Base-by-base conservation (phyloP, 2,329 filamentous ascomycete species). In the Colletotrichum simmondsii region DNA sequence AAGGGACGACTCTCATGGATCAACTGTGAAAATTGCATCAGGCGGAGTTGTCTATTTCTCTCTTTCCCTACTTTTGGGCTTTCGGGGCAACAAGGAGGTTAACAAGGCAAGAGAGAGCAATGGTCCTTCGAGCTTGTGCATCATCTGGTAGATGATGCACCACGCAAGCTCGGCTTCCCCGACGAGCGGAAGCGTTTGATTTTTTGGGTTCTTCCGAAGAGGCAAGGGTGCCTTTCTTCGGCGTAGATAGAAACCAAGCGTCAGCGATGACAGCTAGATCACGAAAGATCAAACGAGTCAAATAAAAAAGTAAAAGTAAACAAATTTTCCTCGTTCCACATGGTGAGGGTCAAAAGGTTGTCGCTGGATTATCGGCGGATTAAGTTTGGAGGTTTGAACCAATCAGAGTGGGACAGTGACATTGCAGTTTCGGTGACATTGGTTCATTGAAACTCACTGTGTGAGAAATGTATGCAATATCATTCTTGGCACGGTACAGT, bases 161-260 rank as follows among this genome's bases (percentile, higher is more conserved):
- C 28, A 19, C 69, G 62, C 14, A 12, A 28, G 59, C 42, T 26
- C 46, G 22, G 11, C n/a, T 24, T 46, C 24, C 22, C 26, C 54
- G 12, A 60, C 6, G 63, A 26, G 19, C 19, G 19, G 42, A 49
- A 49, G 42, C 16, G 53, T 26, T n/a, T 57, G 57, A 46, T 53
- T 49, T 58, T 2, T 42, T 35, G 16, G 35, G 57, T 52, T 49
- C 19, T 49, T 62, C 49, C 57, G 35, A 49, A 30, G 24, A 11
- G 52, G 49, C 58, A 37, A 10, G 42, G 16, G 12, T 22, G 52
- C 65, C 32, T 53, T 63, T 49, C 26, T 42, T 52, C 59, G 56
- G 59, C 24, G 53, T 65, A 65, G 68, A 62, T 70, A 68, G 61
- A 67, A 69, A 67, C 65, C 59, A 75, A 59, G 76, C 74, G 56